Evolutionary conservation across 2,329 filamentous ascomycete species (phyloP).

Genomic region (Penicillium sp.): DNA sequence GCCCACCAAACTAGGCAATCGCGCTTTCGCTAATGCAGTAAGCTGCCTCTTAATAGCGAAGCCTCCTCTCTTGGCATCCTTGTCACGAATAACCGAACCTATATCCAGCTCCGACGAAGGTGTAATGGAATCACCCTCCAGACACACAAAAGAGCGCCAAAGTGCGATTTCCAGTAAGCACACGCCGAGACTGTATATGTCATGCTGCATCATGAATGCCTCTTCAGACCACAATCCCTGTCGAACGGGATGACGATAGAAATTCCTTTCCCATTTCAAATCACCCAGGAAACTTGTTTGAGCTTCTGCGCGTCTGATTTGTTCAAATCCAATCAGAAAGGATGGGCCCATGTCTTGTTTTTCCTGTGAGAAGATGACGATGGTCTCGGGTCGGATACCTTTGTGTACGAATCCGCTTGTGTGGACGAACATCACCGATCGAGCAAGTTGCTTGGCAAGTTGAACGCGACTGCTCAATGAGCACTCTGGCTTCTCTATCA

Average conservation of each 20-base stretch:
- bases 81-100: neutral
- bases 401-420: slow-evolving; percentile 35
- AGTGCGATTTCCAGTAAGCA: slow-evolving; percentile 56
- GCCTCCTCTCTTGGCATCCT: neutral
- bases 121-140: neutral
- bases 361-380: slow-evolving; percentile 27
- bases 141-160: slow-evolving; percentile 3
- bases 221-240: slow-evolving; percentile 44
- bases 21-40: neutral
- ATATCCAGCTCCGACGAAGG: neutral
- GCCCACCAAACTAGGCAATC: neutral
- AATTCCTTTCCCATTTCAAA: slow-evolving; percentile 42
- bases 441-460: slow-evolving; percentile 29
- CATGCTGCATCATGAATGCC: slow-evolving; percentile 54
- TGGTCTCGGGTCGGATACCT: slow-evolving; percentile 35
- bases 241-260: slow-evolving; percentile 54
- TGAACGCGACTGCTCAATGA: slow-evolving; percentile 15
- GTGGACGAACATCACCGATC: slow-evolving; percentile 30
- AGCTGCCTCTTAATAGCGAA: neutral
- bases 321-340: slow-evolving; percentile 50
- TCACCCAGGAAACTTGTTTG: slow-evolving; percentile 39
- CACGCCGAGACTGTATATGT: slow-evolving; percentile 57
- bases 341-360: slow-evolving; percentile 19
- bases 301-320: slow-evolving; percentile 38
- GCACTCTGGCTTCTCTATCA: neutral